Conservation (phyloP, 306 rosid genomes). For the Prunus mira region DNA sequence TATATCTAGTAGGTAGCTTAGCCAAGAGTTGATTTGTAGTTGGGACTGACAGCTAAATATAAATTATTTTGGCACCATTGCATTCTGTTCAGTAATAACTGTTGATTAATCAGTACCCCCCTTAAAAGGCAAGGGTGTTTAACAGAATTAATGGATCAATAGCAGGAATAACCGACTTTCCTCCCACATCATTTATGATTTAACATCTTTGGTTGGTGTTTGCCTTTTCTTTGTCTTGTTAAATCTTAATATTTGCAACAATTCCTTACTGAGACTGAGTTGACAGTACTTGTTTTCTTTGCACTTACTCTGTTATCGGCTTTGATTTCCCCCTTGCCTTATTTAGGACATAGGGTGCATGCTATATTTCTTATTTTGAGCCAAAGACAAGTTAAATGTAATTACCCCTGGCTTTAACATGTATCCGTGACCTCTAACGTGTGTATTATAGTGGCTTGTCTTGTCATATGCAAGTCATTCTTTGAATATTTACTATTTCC, state of each 20-base stretch:
- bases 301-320: background rate
- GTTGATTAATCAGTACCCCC: too few species aligned
- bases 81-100: background rate
- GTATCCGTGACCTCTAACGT: background rate
- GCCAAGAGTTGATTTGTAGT: background rate
- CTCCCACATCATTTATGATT: too few species aligned
- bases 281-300: background rate
- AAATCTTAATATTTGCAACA: background rate
- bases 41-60: background rate
- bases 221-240: background rate
- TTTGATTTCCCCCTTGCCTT: background rate
- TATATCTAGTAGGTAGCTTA: background rate
- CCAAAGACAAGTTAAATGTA: background rate
- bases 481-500: background rate
- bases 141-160: too few species aligned
- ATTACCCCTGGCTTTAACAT: background rate
- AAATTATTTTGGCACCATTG: background rate
- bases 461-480: background rate
- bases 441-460: background rate
- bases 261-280: background rate
- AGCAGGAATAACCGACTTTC: too few species aligned
- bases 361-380: background rate
- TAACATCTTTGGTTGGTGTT: too few species aligned
- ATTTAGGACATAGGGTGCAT: background rate
- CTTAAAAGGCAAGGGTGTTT: too few species aligned